Base-by-base conservation (phyloP, 768 basidiomycete species). In the Suillus clintonianus region DNA sequence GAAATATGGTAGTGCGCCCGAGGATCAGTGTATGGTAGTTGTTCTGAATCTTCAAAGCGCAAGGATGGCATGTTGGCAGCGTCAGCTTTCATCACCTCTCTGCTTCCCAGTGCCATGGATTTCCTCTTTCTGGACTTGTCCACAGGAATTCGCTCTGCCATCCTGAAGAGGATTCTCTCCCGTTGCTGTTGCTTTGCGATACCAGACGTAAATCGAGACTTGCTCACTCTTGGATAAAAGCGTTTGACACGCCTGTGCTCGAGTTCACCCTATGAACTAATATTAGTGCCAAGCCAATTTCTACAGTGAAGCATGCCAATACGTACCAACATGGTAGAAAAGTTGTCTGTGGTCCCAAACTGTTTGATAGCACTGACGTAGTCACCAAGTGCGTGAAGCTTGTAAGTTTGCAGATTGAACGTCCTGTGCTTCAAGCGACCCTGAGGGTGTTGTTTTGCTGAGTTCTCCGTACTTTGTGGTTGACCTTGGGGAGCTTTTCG, bases 221-320 rank as follows among this genome's bases (percentile, higher is more conserved):
- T 82, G 68, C 79, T 81, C 0, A 77, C 80, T 0, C 69, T 43
- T 0, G 62, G 60, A 50, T 82, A 84, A 36, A 79, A 69, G 0
- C 63, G 67, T 67, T 85, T 84, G 13, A 80, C 69, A 0, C 61
- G 65, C 0, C 71, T 64, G 56, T 84, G 81, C 61, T 81, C 73
- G 0, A 73, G 70, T 62, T 82, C 81, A 6, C 79, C 75, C 80
- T 81, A 47, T n/a, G 22, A 34, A 57, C 6, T 17, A 42, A 42
- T 42, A 8, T 42, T 42, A 43, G 43, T 45, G n/a, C n/a, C n/a
- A n/a, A 50, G 50, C 8, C 43, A 45, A 22, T 45, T 42, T 37
- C 36, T 37, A 9, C n/a, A 32, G 48, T 7, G 36, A 10, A 37
- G 36, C 10, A 11, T 4, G 36, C 36, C 10, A 37, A 4, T 37